Evolutionary conservation across 2,329 filamentous ascomycete genomes (phyloP).

Genomic region (Ophiostoma montium): DNA sequence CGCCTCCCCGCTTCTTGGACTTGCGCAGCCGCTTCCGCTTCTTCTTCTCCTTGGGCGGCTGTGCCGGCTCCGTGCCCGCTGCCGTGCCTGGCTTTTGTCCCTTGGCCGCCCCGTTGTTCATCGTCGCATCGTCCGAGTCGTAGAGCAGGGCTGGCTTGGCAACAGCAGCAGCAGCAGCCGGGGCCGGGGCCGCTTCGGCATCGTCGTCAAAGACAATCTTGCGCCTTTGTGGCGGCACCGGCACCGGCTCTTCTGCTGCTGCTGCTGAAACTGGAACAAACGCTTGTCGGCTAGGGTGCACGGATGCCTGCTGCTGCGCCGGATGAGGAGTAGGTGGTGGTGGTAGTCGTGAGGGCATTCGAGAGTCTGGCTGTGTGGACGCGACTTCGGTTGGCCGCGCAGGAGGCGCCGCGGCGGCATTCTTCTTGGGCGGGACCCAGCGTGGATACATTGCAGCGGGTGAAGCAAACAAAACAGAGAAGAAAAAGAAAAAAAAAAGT

Average conservation of each 20-base stretch:
- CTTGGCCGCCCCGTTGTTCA: constrained; percentile 4
- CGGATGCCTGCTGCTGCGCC: neutral
- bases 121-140: neutral
- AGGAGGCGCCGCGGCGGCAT: neutral
- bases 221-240: constrained; percentile 4
- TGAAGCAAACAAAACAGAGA: no score
- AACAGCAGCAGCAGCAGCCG: no score
- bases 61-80: neutral
- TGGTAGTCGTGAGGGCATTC: neutral
- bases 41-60: constrained; percentile 6
- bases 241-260: neutral
- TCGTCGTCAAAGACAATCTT: constrained; percentile 18
- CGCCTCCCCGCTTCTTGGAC: constrained; percentile 10
- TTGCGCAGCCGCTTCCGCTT: constrained; percentile 11
- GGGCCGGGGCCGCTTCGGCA: constrained; percentile 1
- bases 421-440: constrained; percentile 22
- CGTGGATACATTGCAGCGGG: constrained; percentile 19
- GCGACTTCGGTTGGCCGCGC: neutral
- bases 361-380: neutral
- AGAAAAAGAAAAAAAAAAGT: no score
- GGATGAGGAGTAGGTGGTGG: neutral
- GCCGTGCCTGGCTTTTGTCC: neutral
- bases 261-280: no score
- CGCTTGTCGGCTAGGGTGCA: neutral
- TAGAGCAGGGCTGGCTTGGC: neutral